phyloP scores from a whole-genome alignment of 2,329 filamentous ascomycete species.

The Clarireedia monteithiana region DNA sequence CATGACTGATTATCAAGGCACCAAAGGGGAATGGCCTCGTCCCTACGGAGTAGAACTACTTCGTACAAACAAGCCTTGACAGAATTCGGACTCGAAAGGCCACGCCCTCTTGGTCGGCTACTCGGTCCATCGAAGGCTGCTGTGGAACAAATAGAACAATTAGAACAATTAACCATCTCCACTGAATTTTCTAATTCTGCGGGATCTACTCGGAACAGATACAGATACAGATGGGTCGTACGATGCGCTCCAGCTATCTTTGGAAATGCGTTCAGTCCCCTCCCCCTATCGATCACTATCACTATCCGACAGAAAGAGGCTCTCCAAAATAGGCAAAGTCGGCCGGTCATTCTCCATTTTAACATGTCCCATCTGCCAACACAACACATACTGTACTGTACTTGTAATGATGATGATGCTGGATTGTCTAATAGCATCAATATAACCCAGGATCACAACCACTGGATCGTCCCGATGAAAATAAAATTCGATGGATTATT shows the following conservation, averaged over 20 bases:
- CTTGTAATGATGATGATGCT: too few relatives aligned
- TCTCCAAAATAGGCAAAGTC: too few relatives aligned
- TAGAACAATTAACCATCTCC: background rate
- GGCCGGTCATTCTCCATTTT: too few relatives aligned
- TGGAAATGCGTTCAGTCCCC: background rate
- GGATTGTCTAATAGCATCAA: conserved; percentile 2
- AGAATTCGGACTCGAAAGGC: too few relatives aligned
- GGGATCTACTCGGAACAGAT: too few relatives aligned
- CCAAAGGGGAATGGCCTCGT: background rate
- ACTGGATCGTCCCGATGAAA: background rate
- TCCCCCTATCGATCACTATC: background rate
- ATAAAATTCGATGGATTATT: background rate
- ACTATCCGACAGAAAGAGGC: too few relatives aligned
- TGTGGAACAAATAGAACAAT: background rate
- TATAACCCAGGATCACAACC: conserved; percentile 2
- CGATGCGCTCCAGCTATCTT: too few relatives aligned
- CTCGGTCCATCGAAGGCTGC: background rate
- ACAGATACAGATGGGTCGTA: too few relatives aligned
- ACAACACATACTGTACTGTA: background rate
- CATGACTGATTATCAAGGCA: background rate
- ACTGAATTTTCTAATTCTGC: background rate
- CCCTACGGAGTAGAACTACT: too few relatives aligned
- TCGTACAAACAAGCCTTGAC: too few relatives aligned
- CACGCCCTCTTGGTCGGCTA: too few relatives aligned
- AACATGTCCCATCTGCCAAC: background rate